A percentile compares a stretch with the other conserved stretches of the same genome.
These are phyloP conservation scores for Phytophthora meadii DNA, from an alignment of 352 stramenopile species.

Conservation along the genomic window DNA sequence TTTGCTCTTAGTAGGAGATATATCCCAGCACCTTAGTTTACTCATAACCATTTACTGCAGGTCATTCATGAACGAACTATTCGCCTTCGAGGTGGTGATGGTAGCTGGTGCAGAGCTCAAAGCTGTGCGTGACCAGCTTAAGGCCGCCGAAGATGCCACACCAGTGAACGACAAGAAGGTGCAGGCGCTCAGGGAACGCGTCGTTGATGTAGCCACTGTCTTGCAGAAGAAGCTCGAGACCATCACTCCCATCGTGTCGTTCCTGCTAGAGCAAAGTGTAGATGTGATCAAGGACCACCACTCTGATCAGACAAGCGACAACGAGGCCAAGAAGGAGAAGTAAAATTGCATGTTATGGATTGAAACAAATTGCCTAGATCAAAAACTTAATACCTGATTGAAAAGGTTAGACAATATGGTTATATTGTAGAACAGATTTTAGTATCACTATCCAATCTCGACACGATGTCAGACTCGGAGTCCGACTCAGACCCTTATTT, in stretches of 20 bases:
- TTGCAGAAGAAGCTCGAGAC: slow-evolving; percentile 65
- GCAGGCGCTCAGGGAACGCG: slow-evolving; percentile 56
- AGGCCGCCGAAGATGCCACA: slow-evolving; percentile 45
- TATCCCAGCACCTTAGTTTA: background rate
- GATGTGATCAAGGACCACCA: slow-evolving; percentile 47
- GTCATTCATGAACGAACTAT: slow-evolving; percentile 69
- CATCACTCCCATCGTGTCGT: slow-evolving; percentile 63
- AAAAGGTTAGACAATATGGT: no score
- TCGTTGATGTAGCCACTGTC: slow-evolving; percentile 60
- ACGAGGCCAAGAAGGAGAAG: slow-evolving; percentile 60
- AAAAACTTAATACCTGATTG: no score
- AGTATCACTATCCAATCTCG: no score
- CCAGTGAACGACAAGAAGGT: slow-evolving; percentile 55
- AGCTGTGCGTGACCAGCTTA: slow-evolving; percentile 60
- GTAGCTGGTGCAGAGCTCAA: slow-evolving; percentile 71
- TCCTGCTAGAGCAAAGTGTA: slow-evolving; percentile 67
- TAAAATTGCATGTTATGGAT: slow-evolving; percentile 17
- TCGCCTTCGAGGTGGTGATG: slow-evolving; percentile 71
- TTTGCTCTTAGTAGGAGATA: background rate
- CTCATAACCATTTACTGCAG: slow-evolving; percentile 25
- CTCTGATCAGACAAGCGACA: slow-evolving; percentile 4
- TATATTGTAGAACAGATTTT: no score
- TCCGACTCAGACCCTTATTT: background rate
- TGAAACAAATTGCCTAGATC: no score
- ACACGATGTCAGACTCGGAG: no score